phyloP scores from a whole-genome alignment of 495 filamentous ascomycete species.

The Lasiosphaeria hispida region DNA sequence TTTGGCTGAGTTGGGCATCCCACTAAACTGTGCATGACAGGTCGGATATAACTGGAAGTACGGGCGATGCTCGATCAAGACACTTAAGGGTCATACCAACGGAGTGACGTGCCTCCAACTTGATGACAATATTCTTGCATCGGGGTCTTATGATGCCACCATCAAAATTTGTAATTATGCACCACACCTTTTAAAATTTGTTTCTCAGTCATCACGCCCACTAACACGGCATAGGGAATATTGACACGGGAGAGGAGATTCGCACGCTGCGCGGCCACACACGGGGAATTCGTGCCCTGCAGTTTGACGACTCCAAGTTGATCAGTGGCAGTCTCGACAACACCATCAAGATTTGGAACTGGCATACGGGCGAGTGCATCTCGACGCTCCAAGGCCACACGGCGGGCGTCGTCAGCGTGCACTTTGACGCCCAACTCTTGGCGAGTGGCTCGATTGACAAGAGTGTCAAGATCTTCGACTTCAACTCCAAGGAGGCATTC shows the following conservation, averaged over 20 bases:
- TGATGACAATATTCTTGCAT: conserved; percentile 86
- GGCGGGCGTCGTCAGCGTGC: conserved; percentile 75
- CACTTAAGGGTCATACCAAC: conserved; percentile 86
- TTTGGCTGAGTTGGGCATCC: background rate
- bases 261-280: conserved; percentile 80
- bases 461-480: conserved; percentile 51
- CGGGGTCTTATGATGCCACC: conserved; percentile 90
- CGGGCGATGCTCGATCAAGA: conserved; percentile 75
- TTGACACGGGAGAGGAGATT: conserved; percentile 80
- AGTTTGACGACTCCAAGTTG: conserved; percentile 83
- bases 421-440: conserved; percentile 79
- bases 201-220: background rate
- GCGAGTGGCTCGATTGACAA: conserved; percentile 85
- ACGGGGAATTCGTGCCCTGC: conserved; percentile 78
- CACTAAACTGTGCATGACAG: conserved; percentile 49
- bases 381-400: conserved; percentile 75
- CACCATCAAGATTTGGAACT: conserved; percentile 92
- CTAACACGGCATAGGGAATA: conserved; percentile 54
- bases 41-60: conserved; percentile 97
- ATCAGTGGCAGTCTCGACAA: conserved; percentile 37
- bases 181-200: background rate
- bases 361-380: conserved; percentile 85
- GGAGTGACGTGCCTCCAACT: conserved; percentile 97
- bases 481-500: conserved; percentile 44
- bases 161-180: conserved; percentile 73